These are phyloP conservation scores for Phytophthora hybrid DNA, from an alignment of 352 stramenopile genomes.

Conservation along the genomic window DNA sequence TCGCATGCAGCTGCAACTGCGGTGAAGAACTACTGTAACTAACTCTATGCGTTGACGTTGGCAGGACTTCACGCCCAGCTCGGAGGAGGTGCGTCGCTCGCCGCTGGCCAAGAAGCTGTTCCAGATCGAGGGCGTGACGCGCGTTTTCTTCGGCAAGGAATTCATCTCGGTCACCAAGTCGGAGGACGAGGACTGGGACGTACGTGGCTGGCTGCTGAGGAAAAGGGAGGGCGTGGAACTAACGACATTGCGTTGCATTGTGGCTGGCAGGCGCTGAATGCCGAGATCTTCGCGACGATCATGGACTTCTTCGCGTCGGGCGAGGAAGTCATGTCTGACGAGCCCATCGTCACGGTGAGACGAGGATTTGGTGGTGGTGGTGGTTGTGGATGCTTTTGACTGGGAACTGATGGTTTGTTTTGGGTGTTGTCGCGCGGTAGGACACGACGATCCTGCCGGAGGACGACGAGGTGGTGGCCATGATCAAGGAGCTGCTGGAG, in stretches of 20 bases:
- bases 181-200: slow-evolving; percentile 94
- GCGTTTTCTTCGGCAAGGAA: slow-evolving; percentile 97
- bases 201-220: slow-evolving; percentile 43
- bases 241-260: background rate
- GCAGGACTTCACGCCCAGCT: slow-evolving; percentile 86
- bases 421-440: too few species aligned
- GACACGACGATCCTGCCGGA: slow-evolving; percentile 96
- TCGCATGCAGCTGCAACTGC: background rate
- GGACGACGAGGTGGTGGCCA: slow-evolving; percentile 98
- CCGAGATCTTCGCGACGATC: slow-evolving; percentile 96
- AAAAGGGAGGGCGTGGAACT: background rate
- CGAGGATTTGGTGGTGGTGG: background rate
- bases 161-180: slow-evolving; percentile 99
- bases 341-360: slow-evolving; percentile 78
- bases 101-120: slow-evolving; percentile 97
- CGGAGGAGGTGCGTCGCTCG: slow-evolving; percentile 91
- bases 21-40: background rate
- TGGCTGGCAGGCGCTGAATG: slow-evolving; percentile 65
- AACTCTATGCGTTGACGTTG: background rate
- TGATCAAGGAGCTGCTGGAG: slow-evolving; percentile 99
- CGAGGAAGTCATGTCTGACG: slow-evolving; percentile 92
- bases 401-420: slow-evolving; percentile 7
- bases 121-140: slow-evolving; percentile 95
- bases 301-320: slow-evolving; percentile 97
- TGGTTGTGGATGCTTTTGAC: background rate